These are phyloP conservation scores for Cyclotella distinguenda DNA, from an alignment of 108 stramenopile genomes.

Conservation along the genomic window DNA sequence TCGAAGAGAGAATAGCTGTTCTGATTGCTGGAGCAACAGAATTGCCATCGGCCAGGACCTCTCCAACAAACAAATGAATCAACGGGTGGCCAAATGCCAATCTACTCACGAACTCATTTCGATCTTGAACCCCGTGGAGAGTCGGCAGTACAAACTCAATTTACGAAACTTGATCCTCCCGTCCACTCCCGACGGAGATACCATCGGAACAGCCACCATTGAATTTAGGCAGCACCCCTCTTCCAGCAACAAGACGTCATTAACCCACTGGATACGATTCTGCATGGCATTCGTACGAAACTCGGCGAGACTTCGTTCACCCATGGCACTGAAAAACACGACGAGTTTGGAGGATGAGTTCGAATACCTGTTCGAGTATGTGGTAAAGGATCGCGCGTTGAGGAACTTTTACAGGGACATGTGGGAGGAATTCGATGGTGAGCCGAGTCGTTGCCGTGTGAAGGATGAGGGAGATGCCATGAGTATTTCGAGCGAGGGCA, in stretches of 20 bases:
- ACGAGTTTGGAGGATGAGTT: constrained; percentile 47
- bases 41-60: constrained; percentile 12
- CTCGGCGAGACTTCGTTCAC: constrained; percentile 30
- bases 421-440: constrained; percentile 32
- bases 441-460: no score
- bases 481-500: constrained; percentile 24
- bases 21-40: constrained; percentile 52
- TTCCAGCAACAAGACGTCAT: constrained; percentile 44
- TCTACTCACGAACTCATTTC: constrained; percentile 22
- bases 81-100: constrained; percentile 34
- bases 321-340: constrained; percentile 30
- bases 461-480: constrained; percentile 17
- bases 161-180: constrained; percentile 36
- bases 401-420: constrained; percentile 31
- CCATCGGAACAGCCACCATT: constrained; percentile 40
- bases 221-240: constrained; percentile 74
- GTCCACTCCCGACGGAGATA: not conserved
- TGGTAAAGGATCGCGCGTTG: constrained; percentile 59
- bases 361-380: constrained; percentile 54
- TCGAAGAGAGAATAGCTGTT: constrained; percentile 25
- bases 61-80: constrained; percentile 39
- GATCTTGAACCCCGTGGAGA: constrained; percentile 45
- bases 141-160: constrained; percentile 61
- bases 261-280: constrained; percentile 63
- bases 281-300: constrained; percentile 39